Base-by-base conservation (phyloP, 1,284 basidiomycete genomes). In the Agroathelia rolfsii region DNA sequence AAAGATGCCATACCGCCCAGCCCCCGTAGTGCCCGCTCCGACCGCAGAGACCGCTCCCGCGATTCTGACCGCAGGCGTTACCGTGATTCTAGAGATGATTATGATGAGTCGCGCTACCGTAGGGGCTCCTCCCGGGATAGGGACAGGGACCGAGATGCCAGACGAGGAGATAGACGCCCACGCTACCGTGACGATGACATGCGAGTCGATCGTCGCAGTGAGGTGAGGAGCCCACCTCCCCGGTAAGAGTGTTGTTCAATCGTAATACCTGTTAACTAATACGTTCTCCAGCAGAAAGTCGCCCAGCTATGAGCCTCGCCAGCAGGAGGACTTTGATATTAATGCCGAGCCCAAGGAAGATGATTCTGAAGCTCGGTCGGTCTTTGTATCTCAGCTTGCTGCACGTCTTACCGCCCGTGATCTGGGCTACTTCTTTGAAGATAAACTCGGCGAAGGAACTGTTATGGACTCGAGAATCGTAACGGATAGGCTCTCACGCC, bases 371-470 rank as follows among this genome's bases (percentile, higher is more conserved):
- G 78, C 84, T 52, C 85, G 95, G 56, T 96, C 94, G 47, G 87
- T 97, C 44, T 98, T 98, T 62, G 92, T 96, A 55, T 93, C 92
- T 49, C 94, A 97, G 64, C 79, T 99, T 52, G 88, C 94, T 46
- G 88, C 90, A 37, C 78, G 89, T 50, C 78, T 97, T 54, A 94
- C 89, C 38, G 89, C 92, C 50, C 75, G 87, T 51, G 94, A 98
- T 65, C 67, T 99, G 55, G 92, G 92, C 41, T 87, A 94, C 60
- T 98, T 99, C 67, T 97, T 99, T 54, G 94, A 97, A 67, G 88
- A 95, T 55, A 92, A 89, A 56, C 70, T 96, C 20, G 92, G 92
- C 16, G 84, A 87, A 58, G 80, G 81, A 26, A 76, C 85, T 17
- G 94, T 99, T 3, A 78, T 90, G 64, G 94, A 97, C 49, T 89